These are phyloP conservation scores for Trichoderma atroviride DNA, from an alignment of 2,329 filamentous ascomycete genomes.

Conservation along the genomic window DNA sequence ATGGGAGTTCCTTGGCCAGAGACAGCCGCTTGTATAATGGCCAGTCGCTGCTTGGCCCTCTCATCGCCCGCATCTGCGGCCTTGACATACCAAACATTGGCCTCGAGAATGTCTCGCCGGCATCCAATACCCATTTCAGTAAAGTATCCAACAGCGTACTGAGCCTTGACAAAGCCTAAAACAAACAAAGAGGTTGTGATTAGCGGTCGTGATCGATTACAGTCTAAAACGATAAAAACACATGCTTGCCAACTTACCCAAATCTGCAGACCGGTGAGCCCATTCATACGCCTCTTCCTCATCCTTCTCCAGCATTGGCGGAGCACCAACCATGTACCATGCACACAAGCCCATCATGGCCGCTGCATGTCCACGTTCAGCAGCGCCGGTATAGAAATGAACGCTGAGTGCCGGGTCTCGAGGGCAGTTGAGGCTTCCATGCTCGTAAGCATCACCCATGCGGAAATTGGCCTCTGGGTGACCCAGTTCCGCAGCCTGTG, in stretches of 20 bases:
- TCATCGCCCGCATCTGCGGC: constrained; percentile 92
- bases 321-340: constrained; percentile 96
- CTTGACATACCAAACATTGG: constrained; percentile 97
- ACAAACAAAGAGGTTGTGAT: background rate
- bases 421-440: constrained; percentile 84
- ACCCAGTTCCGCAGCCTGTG: constrained; percentile 88
- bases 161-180: constrained; percentile 71
- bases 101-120: constrained; percentile 89
- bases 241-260: constrained; percentile 60
- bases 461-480: constrained; percentile 84
- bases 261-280: constrained; percentile 83
- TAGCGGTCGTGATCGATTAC: constrained; percentile 21
- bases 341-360: constrained; percentile 99
- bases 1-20: constrained; percentile 57
- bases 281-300: constrained; percentile 96
- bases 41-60: constrained; percentile 81
- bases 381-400: constrained; percentile 95
- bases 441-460: constrained; percentile 96
- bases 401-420: constrained; percentile 90
- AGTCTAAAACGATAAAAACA: background rate
- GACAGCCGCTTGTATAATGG: constrained; percentile 83
- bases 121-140: constrained; percentile 98
- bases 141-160: constrained; percentile 95
- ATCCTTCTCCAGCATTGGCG: constrained; percentile 89
- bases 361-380: constrained; percentile 77